Conservation (phyloP, 495 filamentous ascomycete species). For the Halenospora varia region DNA sequence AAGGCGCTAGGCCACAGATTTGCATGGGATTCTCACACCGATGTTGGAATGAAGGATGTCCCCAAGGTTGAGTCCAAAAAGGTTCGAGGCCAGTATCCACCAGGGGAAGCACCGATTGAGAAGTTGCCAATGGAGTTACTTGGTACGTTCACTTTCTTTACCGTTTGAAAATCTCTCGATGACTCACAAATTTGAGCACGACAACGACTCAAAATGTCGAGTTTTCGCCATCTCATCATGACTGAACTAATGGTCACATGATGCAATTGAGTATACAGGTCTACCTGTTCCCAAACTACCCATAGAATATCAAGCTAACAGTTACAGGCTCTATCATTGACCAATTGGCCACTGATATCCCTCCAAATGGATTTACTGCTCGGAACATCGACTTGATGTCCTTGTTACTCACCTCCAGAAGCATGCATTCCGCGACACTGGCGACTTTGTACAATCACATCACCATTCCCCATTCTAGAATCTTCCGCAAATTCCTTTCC, state of each 20-base stretch:
- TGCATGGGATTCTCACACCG: slow-evolving; percentile 45
- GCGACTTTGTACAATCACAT: slow-evolving; percentile 77
- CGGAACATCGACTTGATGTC: slow-evolving; percentile 81
- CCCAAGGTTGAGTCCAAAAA: slow-evolving; percentile 26
- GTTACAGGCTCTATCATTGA: slow-evolving; percentile 69
- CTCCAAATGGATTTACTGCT: slow-evolving; percentile 70
- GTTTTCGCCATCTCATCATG: neutral
- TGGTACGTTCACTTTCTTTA: slow-evolving; percentile 46
- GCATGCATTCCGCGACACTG: slow-evolving; percentile 71
- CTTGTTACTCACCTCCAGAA: slow-evolving; percentile 70
- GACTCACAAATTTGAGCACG: neutral
- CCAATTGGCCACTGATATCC: slow-evolving; percentile 68
- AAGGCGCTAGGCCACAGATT: slow-evolving; percentile 50
- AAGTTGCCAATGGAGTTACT: slow-evolving; percentile 66
- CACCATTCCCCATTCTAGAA: slow-evolving; percentile 81
- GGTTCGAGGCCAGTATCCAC: slow-evolving; percentile 23
- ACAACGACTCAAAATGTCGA: neutral
- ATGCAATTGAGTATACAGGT: neutral
- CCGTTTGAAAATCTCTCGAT: slow-evolving; percentile 3
- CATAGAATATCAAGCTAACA: slow-evolving; percentile 17
- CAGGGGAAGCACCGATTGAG: slow-evolving; percentile 53
- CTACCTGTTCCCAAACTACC: neutral
- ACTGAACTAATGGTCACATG: slow-evolving; percentile 6
- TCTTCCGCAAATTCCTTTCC: slow-evolving; percentile 79
- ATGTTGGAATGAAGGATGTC: slow-evolving; percentile 20